A percentile compares a stretch with the other conserved stretches of the same genome.
Evolutionary conservation across 257 asterid genomes (phyloP).

Genomic region (Fraxinus anomala): DNA sequence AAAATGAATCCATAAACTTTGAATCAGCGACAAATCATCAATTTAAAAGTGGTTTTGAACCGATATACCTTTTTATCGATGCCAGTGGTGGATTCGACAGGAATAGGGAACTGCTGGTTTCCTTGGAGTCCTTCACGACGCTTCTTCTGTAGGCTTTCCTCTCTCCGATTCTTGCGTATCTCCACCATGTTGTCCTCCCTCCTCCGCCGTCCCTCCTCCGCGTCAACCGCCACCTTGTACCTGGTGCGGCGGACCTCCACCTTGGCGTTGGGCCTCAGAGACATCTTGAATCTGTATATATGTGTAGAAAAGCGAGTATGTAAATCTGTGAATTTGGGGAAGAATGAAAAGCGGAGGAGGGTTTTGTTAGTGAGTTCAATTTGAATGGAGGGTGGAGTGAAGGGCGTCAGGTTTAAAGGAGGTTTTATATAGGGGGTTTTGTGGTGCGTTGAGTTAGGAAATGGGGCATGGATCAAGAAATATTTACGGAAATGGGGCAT

Average conservation of each 20-base stretch:
- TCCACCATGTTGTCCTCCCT: slow-evolving; percentile 96
- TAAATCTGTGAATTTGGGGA: no score
- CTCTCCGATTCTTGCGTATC: slow-evolving; percentile 53
- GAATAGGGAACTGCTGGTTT: slow-evolving; percentile 26
- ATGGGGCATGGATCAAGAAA: slow-evolving; percentile 45
- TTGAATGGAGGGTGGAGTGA: no score
- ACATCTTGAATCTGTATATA: slow-evolving; percentile 27
- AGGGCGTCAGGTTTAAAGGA: no score
- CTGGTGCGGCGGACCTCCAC: slow-evolving; percentile 78
- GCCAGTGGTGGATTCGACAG: slow-evolving; percentile 14
- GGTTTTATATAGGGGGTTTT: not conserved
- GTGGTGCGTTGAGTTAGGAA: slow-evolving; percentile 15
- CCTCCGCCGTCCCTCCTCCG: slow-evolving; percentile 92
- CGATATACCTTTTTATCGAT: slow-evolving; percentile 37
- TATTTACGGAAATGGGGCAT: slow-evolving; percentile 44
- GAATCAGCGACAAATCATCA: not conserved
- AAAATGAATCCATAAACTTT: no score
- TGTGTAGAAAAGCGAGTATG: no score
- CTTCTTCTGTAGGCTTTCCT: slow-evolving; percentile 48
- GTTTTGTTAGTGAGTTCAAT: no score
- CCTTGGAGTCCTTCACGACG: slow-evolving; percentile 46
- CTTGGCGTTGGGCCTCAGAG: slow-evolving; percentile 76
- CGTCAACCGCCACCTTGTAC: slow-evolving; percentile 90
- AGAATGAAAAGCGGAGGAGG: no score
- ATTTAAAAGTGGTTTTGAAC: no score